Conservation (phyloP, 2,329 filamentous ascomycete genomes). For the Tympanopsis confertula region DNA sequence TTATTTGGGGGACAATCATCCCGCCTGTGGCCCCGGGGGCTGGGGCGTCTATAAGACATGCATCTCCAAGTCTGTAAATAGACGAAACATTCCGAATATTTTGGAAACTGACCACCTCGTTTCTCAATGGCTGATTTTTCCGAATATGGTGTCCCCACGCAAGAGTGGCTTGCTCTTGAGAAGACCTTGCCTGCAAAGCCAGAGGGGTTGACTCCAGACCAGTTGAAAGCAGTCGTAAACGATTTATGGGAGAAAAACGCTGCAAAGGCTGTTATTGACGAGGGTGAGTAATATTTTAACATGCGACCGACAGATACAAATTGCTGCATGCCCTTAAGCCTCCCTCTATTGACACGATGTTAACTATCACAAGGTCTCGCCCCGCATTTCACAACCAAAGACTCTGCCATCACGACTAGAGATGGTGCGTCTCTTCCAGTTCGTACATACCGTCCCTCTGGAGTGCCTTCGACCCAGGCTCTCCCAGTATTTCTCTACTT, state of each 20-base stretch:
- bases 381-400: constrained; percentile 16
- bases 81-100: no score
- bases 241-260: constrained; percentile 17
- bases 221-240: constrained; percentile 15
- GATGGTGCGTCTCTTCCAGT: constrained; percentile 30
- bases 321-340: not conserved
- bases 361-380: constrained; percentile 6
- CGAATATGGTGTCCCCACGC: constrained; percentile 23
- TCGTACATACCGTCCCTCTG: constrained; percentile 30
- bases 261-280: constrained; percentile 14
- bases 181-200: constrained; percentile 14
- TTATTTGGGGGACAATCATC: no score
- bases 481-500: constrained; percentile 38
- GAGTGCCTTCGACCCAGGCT: constrained; percentile 13
- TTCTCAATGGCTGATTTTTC: constrained; percentile 23
- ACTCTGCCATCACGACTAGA: constrained; percentile 26
- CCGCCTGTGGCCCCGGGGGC: no score
- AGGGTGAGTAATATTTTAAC: constrained; percentile 9
- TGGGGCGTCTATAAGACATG: no score
- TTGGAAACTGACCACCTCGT: no score
- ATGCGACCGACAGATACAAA: not conserved
- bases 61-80: no score
- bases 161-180: constrained; percentile 30
- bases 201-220: constrained; percentile 7
- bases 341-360: no score